phyloP scores from a whole-genome alignment of 371 early-diverging fungal genomes.

The Hamiltosporidium tvaerminnensis region DNA sequence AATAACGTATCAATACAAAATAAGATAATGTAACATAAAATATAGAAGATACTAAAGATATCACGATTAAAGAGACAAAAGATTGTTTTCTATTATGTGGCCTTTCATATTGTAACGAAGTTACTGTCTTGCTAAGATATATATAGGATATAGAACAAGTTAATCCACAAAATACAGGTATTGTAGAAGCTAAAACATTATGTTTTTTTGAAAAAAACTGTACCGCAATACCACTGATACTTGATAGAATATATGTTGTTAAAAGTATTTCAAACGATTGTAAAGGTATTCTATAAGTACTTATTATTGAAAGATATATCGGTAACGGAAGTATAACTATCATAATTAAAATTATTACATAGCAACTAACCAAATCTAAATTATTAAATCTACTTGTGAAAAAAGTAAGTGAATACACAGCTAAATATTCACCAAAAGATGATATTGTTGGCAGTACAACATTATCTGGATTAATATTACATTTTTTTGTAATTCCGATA shows the following conservation, averaged over 20 bases:
- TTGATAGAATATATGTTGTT: slow-evolving; percentile 23
- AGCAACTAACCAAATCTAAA: too few relatives aligned
- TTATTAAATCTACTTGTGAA: slow-evolving; percentile 10
- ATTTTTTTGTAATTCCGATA: slow-evolving; percentile 16
- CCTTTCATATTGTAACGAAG: slow-evolving; percentile 15
- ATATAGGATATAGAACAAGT: slow-evolving; percentile 30
- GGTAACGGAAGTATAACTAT: slow-evolving; percentile 13
- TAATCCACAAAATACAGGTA: slow-evolving; percentile 37
- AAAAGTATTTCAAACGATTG: slow-evolving; percentile 22
- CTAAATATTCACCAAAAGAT: slow-evolving; percentile 40
- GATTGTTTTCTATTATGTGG: slow-evolving; percentile 5
- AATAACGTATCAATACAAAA: slow-evolving; percentile 5
- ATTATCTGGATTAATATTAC: slow-evolving; percentile 46
- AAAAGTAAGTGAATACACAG: slow-evolving; percentile 23
- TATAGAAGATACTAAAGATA: slow-evolving; percentile 16
- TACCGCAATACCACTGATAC: slow-evolving; percentile 21
- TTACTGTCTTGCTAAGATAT: slow-evolving; percentile 28
- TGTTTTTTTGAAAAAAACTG: slow-evolving; percentile 21
- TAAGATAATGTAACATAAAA: slow-evolving; percentile 10
- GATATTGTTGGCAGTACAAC: slow-evolving; percentile 46
- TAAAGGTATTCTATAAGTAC: slow-evolving; percentile 23
- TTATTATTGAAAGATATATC: slow-evolving; percentile 15
- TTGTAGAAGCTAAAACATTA: slow-evolving; percentile 21
- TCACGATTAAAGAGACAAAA: slow-evolving; percentile 11
- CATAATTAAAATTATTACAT: slow-evolving; percentile 1